Evolutionary conservation across 2,329 filamentous ascomycete species (phyloP).

Genomic region (Phialocephala subalpina): DNA sequence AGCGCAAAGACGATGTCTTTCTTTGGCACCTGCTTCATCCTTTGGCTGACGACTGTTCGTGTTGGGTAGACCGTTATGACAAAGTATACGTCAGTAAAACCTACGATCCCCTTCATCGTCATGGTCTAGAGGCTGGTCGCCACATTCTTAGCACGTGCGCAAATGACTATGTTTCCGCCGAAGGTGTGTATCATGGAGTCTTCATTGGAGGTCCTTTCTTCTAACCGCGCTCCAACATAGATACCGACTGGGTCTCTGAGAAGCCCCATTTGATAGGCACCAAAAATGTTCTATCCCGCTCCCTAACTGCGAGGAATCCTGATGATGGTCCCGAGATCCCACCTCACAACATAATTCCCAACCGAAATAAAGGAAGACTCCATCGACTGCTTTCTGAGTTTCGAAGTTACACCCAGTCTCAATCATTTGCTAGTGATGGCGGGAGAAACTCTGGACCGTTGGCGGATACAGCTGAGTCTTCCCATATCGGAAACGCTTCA

Average conservation of each 20-base stretch:
- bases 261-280: not conserved
- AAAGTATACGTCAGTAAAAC: not conserved
- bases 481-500: not conserved
- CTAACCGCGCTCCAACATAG: not conserved
- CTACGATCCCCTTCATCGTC: too few species aligned
- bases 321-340: too few species aligned
- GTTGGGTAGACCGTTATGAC: not conserved
- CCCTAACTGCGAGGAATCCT: not conserved
- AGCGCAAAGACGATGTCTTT: not conserved
- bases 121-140: not conserved
- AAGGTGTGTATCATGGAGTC: not conserved
- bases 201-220: not conserved
- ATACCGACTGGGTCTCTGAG: not conserved
- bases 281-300: not conserved
- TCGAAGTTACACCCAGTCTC: not conserved
- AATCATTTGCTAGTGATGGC: not conserved
- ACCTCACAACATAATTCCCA: not conserved
- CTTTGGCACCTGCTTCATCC: not conserved
- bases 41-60: not conserved
- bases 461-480: not conserved
- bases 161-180: not conserved
- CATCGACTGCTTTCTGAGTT: not conserved
- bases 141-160: not conserved
- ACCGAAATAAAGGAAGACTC: not conserved
- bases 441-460: not conserved